Percentiles rank a stretch among this genome's conserved stretches.
Conservation (phyloP, 192 early-diverging fungal species). For the Backusella australiensis region DNA sequence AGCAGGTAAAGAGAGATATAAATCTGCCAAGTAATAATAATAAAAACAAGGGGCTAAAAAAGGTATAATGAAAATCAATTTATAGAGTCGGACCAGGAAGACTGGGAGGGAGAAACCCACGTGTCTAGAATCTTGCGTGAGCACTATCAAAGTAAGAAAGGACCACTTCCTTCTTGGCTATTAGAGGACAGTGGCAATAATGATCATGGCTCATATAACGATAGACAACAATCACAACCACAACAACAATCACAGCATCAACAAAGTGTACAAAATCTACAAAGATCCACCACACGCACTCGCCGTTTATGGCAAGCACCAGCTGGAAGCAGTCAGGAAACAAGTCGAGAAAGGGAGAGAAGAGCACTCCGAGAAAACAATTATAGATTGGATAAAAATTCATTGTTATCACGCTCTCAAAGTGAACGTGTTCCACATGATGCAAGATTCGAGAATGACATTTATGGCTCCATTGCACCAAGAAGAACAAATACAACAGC, state of each 20-base stretch:
- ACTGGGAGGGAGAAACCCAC: constrained; percentile 53
- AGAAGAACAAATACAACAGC: constrained; percentile 1
- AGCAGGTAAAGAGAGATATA: neutral
- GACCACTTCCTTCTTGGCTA: constrained; percentile 29
- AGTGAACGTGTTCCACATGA: neutral
- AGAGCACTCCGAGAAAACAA: neutral
- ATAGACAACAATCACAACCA: neutral
- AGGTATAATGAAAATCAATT: neutral
- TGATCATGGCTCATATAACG: neutral
- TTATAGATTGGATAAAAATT: neutral
- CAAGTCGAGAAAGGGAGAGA: neutral
- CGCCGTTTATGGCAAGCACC: constrained; percentile 1
- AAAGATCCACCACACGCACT: neutral
- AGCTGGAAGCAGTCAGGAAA: neutral
- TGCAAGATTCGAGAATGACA: neutral
- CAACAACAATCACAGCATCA: neutral
- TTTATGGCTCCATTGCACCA: neutral
- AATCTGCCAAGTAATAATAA: neutral
- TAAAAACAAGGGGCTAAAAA: neutral
- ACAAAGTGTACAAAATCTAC: neutral
- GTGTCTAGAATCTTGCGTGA: constrained; percentile 52
- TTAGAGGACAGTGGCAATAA: neutral
- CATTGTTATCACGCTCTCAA: neutral
- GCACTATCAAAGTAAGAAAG: constrained; percentile 45
- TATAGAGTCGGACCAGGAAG: constrained; percentile 56